Conservation (phyloP, 2,329 filamentous ascomycete species). For the Chalara sp. region DNA sequence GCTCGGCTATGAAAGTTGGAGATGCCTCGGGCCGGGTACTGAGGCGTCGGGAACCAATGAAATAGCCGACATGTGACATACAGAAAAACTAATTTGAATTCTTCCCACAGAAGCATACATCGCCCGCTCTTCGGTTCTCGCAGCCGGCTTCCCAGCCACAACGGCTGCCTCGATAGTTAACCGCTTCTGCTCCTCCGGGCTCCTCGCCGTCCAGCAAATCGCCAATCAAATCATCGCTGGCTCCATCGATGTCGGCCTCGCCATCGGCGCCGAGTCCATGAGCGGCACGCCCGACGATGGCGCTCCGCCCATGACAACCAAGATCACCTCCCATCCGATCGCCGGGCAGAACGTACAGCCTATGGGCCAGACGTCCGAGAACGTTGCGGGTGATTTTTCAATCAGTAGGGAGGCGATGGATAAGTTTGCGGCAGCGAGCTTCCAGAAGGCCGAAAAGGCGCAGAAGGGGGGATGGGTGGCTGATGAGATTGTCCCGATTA, state of each 20-base stretch:
- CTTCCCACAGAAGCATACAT: constrained; percentile 68
- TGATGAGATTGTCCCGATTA: constrained; percentile 81
- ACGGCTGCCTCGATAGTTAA: constrained; percentile 80
- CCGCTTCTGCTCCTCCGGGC: constrained; percentile 86
- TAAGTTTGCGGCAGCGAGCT: constrained; percentile 78
- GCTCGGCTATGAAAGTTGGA: too few species aligned
- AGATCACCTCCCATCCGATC: constrained; percentile 70
- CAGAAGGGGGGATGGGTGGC: constrained; percentile 82
- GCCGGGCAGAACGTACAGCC: constrained; percentile 91
- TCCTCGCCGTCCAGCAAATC: constrained; percentile 87
- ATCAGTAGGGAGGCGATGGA: constrained; percentile 72
- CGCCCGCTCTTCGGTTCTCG: constrained; percentile 77
- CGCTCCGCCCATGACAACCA: constrained; percentile 80
- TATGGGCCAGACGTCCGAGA: constrained; percentile 88
- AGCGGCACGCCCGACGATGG: constrained; percentile 69
- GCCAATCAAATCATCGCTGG: constrained; percentile 84
- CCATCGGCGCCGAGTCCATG: constrained; percentile 97
- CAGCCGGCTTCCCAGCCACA: constrained; percentile 79
- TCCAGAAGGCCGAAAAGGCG: constrained; percentile 79
- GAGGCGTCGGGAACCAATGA: too few species aligned
- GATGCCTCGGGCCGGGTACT: too few species aligned
- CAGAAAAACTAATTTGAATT: too few species aligned
- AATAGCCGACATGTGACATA: too few species aligned
- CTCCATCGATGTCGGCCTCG: constrained; percentile 91
- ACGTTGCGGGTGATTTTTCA: constrained; percentile 81